Percentiles rank a stretch among this genome's conserved stretches.
Conservation (phyloP, 2,329 filamentous ascomycete species). For the Nemania diffusa region DNA sequence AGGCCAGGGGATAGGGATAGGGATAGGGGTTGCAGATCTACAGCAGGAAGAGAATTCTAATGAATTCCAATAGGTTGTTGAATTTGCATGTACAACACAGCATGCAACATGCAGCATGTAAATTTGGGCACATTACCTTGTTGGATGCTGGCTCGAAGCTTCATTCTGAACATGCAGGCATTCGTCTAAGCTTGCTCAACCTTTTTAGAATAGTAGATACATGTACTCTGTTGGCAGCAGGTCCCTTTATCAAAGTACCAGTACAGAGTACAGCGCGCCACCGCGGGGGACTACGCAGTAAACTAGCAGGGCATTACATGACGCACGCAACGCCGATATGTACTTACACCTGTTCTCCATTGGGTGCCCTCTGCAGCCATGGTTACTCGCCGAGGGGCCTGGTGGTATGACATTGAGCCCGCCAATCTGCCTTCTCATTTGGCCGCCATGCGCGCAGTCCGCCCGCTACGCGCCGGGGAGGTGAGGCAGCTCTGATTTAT, state of each 20-base stretch:
- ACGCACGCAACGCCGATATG: neutral
- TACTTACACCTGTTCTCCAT: neutral
- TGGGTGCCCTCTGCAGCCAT: neutral
- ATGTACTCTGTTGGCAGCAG: too few species aligned
- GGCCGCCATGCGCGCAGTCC: slow-evolving; percentile 25
- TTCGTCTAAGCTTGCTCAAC: slow-evolving; percentile 8
- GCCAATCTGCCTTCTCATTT: slow-evolving; percentile 19
- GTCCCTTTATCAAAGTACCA: slow-evolving; percentile 1
- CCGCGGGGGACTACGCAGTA: neutral
- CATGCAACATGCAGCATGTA: slow-evolving; percentile 6
- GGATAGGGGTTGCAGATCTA: slow-evolving; percentile 18
- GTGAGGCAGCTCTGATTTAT: slow-evolving; percentile 19
- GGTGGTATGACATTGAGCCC: neutral
- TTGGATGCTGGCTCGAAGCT: slow-evolving; percentile 8
- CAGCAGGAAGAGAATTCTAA: neutral
- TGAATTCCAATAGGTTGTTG: neutral
- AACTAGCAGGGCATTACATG: slow-evolving; percentile 11
- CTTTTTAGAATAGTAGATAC: neutral
- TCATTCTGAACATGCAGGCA: slow-evolving; percentile 7
- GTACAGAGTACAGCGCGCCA: neutral
- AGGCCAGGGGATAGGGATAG: neutral
- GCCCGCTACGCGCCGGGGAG: slow-evolving; percentile 15
- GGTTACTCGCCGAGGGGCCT: neutral
- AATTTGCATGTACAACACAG: slow-evolving; percentile 13
- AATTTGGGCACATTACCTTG: neutral